These are phyloP conservation scores for Serendipita sp. DNA, from an alignment of 768 basidiomycete species.

Conservation along the genomic window DNA sequence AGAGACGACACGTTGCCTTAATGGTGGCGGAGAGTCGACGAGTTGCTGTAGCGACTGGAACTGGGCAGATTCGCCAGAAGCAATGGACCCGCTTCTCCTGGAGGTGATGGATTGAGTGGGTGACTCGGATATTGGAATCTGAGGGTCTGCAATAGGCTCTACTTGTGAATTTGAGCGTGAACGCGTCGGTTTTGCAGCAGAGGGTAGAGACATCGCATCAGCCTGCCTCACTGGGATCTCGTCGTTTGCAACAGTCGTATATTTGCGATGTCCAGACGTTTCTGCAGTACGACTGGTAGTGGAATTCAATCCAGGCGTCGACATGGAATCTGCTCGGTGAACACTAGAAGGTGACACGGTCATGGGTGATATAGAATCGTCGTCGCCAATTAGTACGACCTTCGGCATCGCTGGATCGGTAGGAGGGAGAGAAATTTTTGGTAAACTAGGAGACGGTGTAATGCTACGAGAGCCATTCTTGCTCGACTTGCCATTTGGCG, in stretches of 20 bases:
- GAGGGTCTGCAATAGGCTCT: background rate
- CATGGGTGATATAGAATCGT: conserved; percentile 1
- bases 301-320: background rate
- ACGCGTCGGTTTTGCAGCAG: background rate
- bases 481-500: background rate
- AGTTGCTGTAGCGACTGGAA: background rate
- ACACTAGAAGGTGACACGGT: conserved; percentile 1
- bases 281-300: background rate
- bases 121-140: background rate
- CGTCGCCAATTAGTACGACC: background rate
- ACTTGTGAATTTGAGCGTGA: background rate
- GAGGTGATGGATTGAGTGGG: background rate
- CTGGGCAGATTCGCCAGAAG: background rate
- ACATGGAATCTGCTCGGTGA: conserved; percentile 1
- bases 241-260: background rate
- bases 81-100: background rate
- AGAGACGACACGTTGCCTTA: background rate
- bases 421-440: background rate
- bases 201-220: background rate
- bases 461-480: background rate
- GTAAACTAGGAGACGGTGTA: conserved; percentile 1
- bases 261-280: background rate
- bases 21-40: background rate
- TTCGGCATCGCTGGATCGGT: background rate
- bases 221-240: background rate